These are phyloP conservation scores for Talaromyces islandicus DNA, from an alignment of 2,329 filamentous ascomycete genomes.

Conservation along the genomic window DNA sequence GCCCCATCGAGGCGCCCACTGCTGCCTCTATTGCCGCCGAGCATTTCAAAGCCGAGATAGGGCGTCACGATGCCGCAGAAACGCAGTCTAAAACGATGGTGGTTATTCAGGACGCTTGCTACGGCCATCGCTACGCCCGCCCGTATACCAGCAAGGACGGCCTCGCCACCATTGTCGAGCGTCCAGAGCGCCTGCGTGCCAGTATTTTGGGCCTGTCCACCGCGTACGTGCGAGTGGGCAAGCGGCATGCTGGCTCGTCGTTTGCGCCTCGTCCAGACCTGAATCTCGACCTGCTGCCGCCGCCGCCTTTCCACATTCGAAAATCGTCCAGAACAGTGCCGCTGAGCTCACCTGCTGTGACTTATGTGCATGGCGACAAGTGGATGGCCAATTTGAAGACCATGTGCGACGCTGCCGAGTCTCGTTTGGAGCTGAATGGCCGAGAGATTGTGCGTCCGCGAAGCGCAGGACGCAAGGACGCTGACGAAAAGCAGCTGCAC, in stretches of 20 bases:
- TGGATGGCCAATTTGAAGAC: conserved; percentile 90
- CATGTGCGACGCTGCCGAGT: conserved; percentile 77
- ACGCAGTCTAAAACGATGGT: conserved; percentile 62
- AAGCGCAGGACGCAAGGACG: conserved; percentile 30
- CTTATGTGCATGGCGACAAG: conserved; percentile 80
- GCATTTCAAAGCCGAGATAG: conserved; percentile 65
- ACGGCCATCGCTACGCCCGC: conserved; percentile 85
- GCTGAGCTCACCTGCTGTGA: conserved; percentile 70
- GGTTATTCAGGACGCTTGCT: conserved; percentile 87
- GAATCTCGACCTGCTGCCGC: conserved; percentile 49
- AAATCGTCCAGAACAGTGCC: conserved; percentile 69
- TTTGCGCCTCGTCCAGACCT: conserved; percentile 61
- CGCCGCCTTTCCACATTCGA: conserved; percentile 73
- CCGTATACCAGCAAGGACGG: conserved; percentile 67
- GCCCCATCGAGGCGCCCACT: conserved; percentile 31
- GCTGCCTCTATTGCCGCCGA: conserved; percentile 57
- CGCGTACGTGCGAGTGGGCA: conserved; percentile 87
- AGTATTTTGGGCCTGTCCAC: conserved; percentile 73
- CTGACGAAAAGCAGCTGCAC: conserved; percentile 58
- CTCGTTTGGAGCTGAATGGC: conserved; percentile 67
- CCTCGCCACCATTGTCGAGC: conserved; percentile 79
- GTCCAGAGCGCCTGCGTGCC: conserved; percentile 85
- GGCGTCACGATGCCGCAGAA: conserved; percentile 49
- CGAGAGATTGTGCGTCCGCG: conserved; percentile 68
- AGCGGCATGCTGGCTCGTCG: conserved; percentile 65